A percentile compares a stretch with the other conserved stretches of the same genome.
Evolutionary conservation across 495 filamentous ascomycete genomes (phyloP).

Genomic region (Hyphodiscus hymeniophilus): DNA sequence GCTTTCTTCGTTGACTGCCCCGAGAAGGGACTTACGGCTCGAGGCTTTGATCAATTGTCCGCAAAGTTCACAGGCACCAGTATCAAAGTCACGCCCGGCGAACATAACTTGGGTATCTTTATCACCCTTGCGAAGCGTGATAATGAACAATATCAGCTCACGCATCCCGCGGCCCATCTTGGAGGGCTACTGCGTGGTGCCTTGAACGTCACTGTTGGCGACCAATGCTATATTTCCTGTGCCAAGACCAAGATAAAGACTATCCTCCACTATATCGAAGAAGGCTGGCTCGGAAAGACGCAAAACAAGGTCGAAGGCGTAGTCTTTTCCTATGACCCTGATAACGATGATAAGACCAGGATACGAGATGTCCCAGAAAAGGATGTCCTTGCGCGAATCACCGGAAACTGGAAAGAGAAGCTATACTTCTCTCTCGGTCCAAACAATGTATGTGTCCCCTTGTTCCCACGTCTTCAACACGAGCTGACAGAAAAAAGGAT

Average conservation of each 20-base stretch:
- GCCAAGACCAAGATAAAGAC: constrained; percentile 79
- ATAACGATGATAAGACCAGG: constrained; percentile 64
- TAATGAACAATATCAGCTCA: constrained; percentile 89
- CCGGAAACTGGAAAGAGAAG: constrained; percentile 70
- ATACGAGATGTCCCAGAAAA: constrained; percentile 80
- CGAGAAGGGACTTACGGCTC: constrained; percentile 78
- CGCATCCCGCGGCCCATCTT: constrained; percentile 87
- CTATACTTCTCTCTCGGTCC: constrained; percentile 43
- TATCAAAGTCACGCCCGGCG: constrained; percentile 80
- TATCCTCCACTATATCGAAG: constrained; percentile 86
- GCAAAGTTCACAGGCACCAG: constrained; percentile 97
- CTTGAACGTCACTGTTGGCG: constrained; percentile 78
- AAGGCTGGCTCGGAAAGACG: constrained; percentile 86
- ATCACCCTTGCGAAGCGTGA: constrained; percentile 72
- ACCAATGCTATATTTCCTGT: constrained; percentile 80
- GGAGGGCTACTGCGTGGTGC: constrained; percentile 79
- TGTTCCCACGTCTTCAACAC: background rate
- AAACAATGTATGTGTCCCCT: constrained; percentile 39
- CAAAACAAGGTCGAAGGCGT: constrained; percentile 90
- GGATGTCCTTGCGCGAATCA: constrained; percentile 75
- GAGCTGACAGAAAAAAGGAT: constrained; percentile 26
- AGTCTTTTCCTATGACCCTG: constrained; percentile 78
- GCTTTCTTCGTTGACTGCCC: constrained; percentile 93
- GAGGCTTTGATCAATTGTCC: constrained; percentile 90
- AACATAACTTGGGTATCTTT: constrained; percentile 93